Conservation (phyloP, 2,329 filamentous ascomycete species). For the Fusarium hostae region DNA sequence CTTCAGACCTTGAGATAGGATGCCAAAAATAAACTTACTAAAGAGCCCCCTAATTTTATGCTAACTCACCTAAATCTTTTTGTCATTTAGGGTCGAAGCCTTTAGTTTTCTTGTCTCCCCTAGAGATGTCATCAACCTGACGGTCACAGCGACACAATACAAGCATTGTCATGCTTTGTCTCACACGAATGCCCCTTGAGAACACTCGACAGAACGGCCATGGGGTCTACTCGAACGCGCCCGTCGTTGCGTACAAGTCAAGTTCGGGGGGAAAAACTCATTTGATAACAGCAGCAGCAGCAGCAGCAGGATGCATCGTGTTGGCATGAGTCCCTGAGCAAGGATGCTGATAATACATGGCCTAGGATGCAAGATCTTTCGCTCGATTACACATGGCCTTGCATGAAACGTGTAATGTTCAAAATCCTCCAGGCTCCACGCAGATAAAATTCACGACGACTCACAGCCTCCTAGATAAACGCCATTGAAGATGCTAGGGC, state of each 20-base stretch:
- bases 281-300: neutral
- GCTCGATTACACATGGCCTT: neutral
- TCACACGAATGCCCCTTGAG: neutral
- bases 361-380: neutral
- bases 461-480: neutral
- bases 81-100: neutral
- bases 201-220: neutral
- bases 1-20: neutral
- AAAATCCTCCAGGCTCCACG: neutral
- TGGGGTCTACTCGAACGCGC: neutral
- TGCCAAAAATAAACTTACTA: neutral
- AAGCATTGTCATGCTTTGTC: neutral
- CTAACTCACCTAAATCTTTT: neutral
- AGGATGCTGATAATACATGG: neutral
- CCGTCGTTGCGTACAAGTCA: neutral
- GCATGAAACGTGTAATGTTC: neutral
- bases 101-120: neutral
- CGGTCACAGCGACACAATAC: neutral
- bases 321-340: neutral
- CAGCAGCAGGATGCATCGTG: neutral
- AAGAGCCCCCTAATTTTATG: neutral
- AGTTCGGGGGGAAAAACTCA: too few relatives aligned
- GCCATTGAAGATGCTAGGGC: neutral
- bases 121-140: slow-evolving; percentile 2
- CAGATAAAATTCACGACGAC: neutral